A percentile compares a stretch with the other conserved stretches of the same genome.
phyloP scores from a whole-genome alignment of 179 eudicot genomes.

The Beta macrorhiza region DNA sequence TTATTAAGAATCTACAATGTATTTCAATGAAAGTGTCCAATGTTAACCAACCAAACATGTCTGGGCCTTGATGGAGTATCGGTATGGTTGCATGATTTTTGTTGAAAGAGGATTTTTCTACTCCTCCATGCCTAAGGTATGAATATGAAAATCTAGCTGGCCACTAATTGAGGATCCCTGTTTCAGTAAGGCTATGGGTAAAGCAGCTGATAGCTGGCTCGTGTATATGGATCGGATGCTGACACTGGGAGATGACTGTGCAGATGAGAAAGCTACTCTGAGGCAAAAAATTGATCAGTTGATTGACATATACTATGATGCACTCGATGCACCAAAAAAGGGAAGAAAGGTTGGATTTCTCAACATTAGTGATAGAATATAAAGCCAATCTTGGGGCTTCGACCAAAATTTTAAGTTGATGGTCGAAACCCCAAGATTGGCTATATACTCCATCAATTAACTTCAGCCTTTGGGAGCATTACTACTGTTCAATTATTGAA shows the following conservation, averaged over 20 bases:
- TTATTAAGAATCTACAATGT: too few species aligned
- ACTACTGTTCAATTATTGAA: neutral
- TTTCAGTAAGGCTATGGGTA: constrained; percentile 56
- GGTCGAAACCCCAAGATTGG: too few species aligned
- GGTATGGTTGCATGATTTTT: neutral
- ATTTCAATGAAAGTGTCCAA: too few species aligned
- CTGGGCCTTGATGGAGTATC: neutral
- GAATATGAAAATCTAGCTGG: neutral
- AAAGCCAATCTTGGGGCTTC: too few species aligned
- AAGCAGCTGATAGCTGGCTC: constrained; percentile 75
- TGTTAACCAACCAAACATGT: neutral
- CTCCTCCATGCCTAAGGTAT: neutral
- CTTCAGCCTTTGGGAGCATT: neutral
- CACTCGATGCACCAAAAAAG: constrained; percentile 87
- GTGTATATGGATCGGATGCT: constrained; percentile 63
- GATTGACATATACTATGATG: constrained; percentile 73
- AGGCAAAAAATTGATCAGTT: constrained; percentile 39
- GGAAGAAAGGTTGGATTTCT: constrained; percentile 59
- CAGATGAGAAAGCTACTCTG: constrained; percentile 38
- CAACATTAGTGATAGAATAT: neutral
- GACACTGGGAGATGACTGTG: constrained; percentile 39
- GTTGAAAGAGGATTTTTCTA: neutral
- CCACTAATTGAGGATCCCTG: constrained; percentile 11
- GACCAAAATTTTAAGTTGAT: too few species aligned
- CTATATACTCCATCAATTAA: too few species aligned